These are phyloP conservation scores for Candida glucosophila DNA, from an alignment of 1,139 yeast species.

Conservation along the genomic window DNA sequence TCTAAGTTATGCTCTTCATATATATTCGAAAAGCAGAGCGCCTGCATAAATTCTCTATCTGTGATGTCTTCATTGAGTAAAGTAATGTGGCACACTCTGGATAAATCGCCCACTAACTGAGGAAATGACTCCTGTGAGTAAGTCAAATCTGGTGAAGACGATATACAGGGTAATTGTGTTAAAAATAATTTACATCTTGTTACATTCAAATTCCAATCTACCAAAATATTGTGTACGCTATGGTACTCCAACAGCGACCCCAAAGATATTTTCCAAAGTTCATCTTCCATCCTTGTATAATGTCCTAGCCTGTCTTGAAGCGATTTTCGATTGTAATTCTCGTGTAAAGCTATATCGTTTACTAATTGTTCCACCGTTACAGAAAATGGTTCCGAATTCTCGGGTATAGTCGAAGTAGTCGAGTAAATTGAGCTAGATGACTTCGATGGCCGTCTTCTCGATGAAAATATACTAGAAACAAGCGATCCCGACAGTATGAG, in stretches of 20 bases:
- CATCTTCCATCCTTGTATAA: slow-evolving; percentile 4
- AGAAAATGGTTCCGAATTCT: slow-evolving; percentile 35
- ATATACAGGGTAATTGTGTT: slow-evolving; percentile 30
- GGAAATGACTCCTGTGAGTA: slow-evolving; percentile 30
- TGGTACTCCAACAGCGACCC: slow-evolving; percentile 36
- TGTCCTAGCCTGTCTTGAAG: slow-evolving; percentile 4
- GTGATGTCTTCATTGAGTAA: slow-evolving; percentile 33
- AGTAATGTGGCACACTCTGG: slow-evolving; percentile 31
- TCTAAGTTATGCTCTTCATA: slow-evolving; percentile 44
- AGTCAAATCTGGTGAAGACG: slow-evolving; percentile 28
- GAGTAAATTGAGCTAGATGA: slow-evolving; percentile 39
- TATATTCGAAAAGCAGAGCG: slow-evolving; percentile 32
- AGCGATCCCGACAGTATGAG: slow-evolving; percentile 15
- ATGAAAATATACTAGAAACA: slow-evolving; percentile 26
- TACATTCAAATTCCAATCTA: slow-evolving; percentile 43
- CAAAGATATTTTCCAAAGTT: slow-evolving; percentile 31
- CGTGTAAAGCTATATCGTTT: slow-evolving; percentile 36
- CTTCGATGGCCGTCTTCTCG: slow-evolving; percentile 31
- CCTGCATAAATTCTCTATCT: slow-evolving; percentile 36
- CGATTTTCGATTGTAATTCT: slow-evolving; percentile 20
- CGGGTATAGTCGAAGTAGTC: slow-evolving; percentile 42
- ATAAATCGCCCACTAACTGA: slow-evolving; percentile 37
- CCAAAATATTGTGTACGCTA: slow-evolving; percentile 28
- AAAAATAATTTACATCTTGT: slow-evolving; percentile 37
- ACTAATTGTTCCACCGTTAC: slow-evolving; percentile 39